Base-by-base conservation (phyloP, 2,329 filamentous ascomycete species). In the Pleurostoma richardsiae region DNA sequence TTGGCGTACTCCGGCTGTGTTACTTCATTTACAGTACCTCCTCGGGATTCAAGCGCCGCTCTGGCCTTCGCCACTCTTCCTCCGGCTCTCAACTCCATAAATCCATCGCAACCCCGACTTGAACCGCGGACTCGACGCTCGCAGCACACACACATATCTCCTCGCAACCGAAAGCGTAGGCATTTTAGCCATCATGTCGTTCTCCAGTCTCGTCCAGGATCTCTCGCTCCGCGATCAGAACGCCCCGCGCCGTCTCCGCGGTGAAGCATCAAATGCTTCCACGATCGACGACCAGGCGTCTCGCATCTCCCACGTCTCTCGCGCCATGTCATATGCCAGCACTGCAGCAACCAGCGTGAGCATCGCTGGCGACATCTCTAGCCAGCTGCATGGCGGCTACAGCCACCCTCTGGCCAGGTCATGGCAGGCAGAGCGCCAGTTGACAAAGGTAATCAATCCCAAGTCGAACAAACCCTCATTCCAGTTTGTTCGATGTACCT, bases 341-440 rank as follows among this genome's bases (percentile, higher is more conserved):
- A 85, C 82, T 10, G 70, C 80, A 46, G 82, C 82, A 40, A 85
- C 82, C 29, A 85, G 81, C 61, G 82, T 85, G 53, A 85, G 82
- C 76, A 85, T 85, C 56, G 72, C 80, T 2, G 82, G 82, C 45
- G 87, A 91, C 59, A 91, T 94, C 55, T 85, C 85, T 10, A 91
- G 86, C 65, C 88, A 92, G 67, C 77, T 92, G 39, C 88, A 94
- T 61, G 85, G 87, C 45, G 88, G 88, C 49, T 92, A 92, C 67
- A 85, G 83, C 58, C 88, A 94, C 59, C 86, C 88, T 41, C 75
- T 94, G 47, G 85, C 86, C 48, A 78, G 88, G 54, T 79, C 84
- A 57, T 94, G 88, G 88, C 88, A 94, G 66, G 83, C 87, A 31
- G 88, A 92, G 71, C 79, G 86, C 55, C 88, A 92, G 70, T 75